These are phyloP conservation scores for Xylaria sp. DNA, from an alignment of 2,329 filamentous ascomycete genomes.

Conservation along the genomic window DNA sequence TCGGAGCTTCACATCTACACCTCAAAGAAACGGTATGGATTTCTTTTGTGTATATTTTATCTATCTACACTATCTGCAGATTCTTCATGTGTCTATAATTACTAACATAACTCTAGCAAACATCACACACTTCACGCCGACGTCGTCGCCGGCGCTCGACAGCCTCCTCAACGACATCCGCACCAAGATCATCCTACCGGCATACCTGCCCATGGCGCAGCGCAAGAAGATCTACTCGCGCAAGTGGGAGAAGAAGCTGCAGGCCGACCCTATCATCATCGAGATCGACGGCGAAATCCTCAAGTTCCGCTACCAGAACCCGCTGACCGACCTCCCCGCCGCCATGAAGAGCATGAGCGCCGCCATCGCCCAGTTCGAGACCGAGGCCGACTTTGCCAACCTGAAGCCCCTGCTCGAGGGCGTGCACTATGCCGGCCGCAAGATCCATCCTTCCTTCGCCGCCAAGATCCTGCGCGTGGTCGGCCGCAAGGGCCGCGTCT, in stretches of 20 bases:
- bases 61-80: too few species aligned
- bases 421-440: constrained; percentile 56
- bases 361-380: constrained; percentile 60
- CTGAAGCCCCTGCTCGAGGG: constrained; percentile 64
- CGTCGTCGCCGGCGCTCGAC: constrained; percentile 66
- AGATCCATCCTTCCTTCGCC: constrained; percentile 51
- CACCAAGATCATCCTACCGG: constrained; percentile 69
- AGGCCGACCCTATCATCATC: constrained; percentile 66
- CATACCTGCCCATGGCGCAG: constrained; percentile 65
- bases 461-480: constrained; percentile 56
- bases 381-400: constrained; percentile 63
- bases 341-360: constrained; percentile 53
- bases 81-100: too few species aligned
- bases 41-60: neutral
- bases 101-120: constrained; percentile 36
- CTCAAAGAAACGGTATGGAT: constrained; percentile 44
- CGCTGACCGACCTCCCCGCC: constrained; percentile 55
- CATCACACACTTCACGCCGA: constrained; percentile 60
- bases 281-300: constrained; percentile 68
- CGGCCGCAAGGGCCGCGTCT: constrained; percentile 55
- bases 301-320: constrained; percentile 62
- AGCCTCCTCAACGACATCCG: constrained; percentile 64
- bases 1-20: constrained; percentile 47
- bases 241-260: constrained; percentile 60
- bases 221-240: constrained; percentile 63